These are phyloP conservation scores for Clavispora asparagi DNA, from an alignment of 805 yeast species.

Conservation along the genomic window DNA sequence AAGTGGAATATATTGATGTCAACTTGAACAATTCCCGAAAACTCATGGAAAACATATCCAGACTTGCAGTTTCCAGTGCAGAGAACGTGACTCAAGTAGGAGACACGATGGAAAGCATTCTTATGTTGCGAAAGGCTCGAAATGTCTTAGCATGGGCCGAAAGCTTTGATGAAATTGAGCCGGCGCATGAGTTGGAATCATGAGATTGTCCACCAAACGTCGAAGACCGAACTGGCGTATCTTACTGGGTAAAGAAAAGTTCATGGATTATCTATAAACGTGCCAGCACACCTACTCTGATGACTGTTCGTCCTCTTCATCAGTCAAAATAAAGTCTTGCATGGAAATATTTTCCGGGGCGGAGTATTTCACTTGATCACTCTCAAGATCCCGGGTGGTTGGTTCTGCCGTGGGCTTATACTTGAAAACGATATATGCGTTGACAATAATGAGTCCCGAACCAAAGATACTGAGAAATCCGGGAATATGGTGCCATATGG, in stretches of 20 bases:
- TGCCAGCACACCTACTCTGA: not conserved
- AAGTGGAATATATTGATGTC: conserved; percentile 32
- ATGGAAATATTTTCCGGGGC: conserved; percentile 12
- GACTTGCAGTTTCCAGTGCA: conserved; percentile 6
- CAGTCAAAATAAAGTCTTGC: conserved; percentile 14
- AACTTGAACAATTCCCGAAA: conserved; percentile 34
- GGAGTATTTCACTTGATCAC: conserved; percentile 10
- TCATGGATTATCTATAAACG: not conserved
- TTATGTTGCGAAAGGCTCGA: conserved; percentile 5
- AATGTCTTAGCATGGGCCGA: conserved; percentile 13
- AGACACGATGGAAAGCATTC: conserved; percentile 3
- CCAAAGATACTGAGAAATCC: conserved; percentile 66
- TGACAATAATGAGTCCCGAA: conserved; percentile 56
- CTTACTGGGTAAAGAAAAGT: not conserved
- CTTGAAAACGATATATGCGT: conserved; percentile 58
- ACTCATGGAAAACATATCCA: conserved; percentile 19
- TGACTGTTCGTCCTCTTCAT: conserved; percentile 7
- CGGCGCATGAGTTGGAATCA: too few relatives aligned
- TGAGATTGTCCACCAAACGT: too few relatives aligned
- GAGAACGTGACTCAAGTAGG: conserved; percentile 2
- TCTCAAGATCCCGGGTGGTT: conserved; percentile 3
- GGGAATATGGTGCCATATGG: conserved; percentile 72
- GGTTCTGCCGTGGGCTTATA: conserved; percentile 34
- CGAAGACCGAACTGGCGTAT: too few relatives aligned
- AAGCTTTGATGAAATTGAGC: not conserved